Evolutionary conservation across 306 rosid genomes (phyloP), one percentile per base, ranked within the genome.

Genomic region (Nissolia schottii): DNA sequence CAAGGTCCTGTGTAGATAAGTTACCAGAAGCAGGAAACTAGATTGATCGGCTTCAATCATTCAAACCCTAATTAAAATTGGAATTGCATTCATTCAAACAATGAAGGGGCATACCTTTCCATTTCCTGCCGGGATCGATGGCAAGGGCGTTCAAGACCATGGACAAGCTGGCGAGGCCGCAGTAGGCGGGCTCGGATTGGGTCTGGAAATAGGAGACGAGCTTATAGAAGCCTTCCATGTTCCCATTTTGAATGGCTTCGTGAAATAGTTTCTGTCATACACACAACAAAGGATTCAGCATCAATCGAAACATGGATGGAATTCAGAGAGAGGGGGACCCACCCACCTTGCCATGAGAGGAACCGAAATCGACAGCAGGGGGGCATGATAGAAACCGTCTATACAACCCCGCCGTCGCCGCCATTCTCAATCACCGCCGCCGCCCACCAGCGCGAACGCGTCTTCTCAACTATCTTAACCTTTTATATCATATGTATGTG

Each of bases 71-170:
- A 23, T 20, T 27, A 22, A 60, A 18, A 65, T 19, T 37, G n/a
- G 28, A 37, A 77, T n/a, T n/a, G n/a, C n/a, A n/a, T n/a, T n/a
- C n/a, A n/a, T n/a, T n/a, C n/a, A n/a, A n/a, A n/a, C n/a, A n/a
- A n/a, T n/a, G n/a, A n/a, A n/a, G n/a, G n/a, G n/a, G n/a, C 13
- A 45, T 60, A 88, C 98, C 98, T 84, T 94, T 94, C 98, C 98
- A 94, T 79, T 87, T 94, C 62, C 95, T 86, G 28, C 96, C 91
- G 2, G 98, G 98, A 82, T 94, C 97, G 80, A 94, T 94, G 64
- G 94, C 87, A 24, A 94, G 97, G 59, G 97, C 90, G 74, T 94
- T 94, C 85, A 94, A 83, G 35, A 89, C 98, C 98, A 91, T 87
- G 51, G 98, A 86, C 15, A 94, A 84, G 70, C 92, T 94, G 2